phyloP scores from a whole-genome alignment of 495 filamentous ascomycete species.

The Hyaloscypha finlandica region DNA sequence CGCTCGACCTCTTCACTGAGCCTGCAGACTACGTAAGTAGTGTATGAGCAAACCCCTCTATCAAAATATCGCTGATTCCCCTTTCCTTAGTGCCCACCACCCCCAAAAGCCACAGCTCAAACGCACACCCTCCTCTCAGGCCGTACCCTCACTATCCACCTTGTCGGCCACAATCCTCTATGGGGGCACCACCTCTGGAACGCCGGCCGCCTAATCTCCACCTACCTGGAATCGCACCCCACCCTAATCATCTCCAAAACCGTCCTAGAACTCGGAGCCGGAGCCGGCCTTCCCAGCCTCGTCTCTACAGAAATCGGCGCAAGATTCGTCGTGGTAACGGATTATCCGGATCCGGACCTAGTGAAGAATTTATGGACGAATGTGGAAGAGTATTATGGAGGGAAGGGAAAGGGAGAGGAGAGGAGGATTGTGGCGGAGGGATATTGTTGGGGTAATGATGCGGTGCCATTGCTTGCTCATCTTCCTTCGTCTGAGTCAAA shows the following conservation, averaged over 20 bases:
- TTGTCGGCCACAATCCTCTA: slow-evolving; percentile 87
- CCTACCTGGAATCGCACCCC: slow-evolving; percentile 72
- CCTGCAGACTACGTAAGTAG: slow-evolving; percentile 60
- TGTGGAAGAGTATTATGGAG: slow-evolving; percentile 48
- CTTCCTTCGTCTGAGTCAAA: slow-evolving; percentile 33
- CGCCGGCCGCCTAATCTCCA: slow-evolving; percentile 70
- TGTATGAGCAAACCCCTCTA: not conserved
- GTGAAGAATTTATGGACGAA: slow-evolving; percentile 76
- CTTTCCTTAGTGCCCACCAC: slow-evolving; percentile 55
- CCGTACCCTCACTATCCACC: slow-evolving; percentile 66
- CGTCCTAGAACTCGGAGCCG: slow-evolving; percentile 88
- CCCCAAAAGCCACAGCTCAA: slow-evolving; percentile 67
- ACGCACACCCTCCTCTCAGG: slow-evolving; percentile 69
- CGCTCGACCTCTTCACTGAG: slow-evolving; percentile 67
- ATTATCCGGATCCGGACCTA: slow-evolving; percentile 83
- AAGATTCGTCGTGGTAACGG: slow-evolving; percentile 71
- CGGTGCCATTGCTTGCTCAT: slow-evolving; percentile 52
- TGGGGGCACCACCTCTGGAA: slow-evolving; percentile 96
- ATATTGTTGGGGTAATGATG: slow-evolving; percentile 76
- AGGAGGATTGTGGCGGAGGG: slow-evolving; percentile 54
- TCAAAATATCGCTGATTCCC: not conserved
- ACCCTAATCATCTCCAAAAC: slow-evolving; percentile 59
- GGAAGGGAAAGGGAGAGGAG: slow-evolving; percentile 14
- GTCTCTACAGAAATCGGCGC: slow-evolving; percentile 75
- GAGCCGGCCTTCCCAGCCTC: slow-evolving; percentile 81